Percentiles rank a stretch among this genome's conserved stretches.
phyloP scores from a whole-genome alignment of 2,329 filamentous ascomycete genomes.

The Aspergillus tubingensis region DNA sequence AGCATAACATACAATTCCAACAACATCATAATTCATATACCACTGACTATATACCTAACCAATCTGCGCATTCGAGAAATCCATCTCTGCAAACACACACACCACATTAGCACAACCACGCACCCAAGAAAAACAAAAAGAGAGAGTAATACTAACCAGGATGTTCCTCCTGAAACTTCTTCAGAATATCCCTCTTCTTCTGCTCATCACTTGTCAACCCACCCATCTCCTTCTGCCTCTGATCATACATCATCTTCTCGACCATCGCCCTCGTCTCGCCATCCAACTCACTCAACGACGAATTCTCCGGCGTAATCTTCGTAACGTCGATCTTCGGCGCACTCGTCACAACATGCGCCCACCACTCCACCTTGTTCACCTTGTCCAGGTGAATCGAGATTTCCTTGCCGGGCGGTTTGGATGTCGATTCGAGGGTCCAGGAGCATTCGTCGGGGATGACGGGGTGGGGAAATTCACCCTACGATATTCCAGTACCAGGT shows the following conservation, averaged over 20 bases:
- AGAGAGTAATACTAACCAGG: slow-evolving; percentile 45
- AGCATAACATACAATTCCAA: neutral
- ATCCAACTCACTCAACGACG: slow-evolving; percentile 87
- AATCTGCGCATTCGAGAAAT: slow-evolving; percentile 67
- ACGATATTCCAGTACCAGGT: neutral
- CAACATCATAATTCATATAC: slow-evolving; percentile 23
- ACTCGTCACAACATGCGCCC: slow-evolving; percentile 82
- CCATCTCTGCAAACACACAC: slow-evolving; percentile 56
- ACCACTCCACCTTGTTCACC: slow-evolving; percentile 97
- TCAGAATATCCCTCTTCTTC: slow-evolving; percentile 89
- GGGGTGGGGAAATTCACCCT: slow-evolving; percentile 83
- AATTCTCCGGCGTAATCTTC: slow-evolving; percentile 92
- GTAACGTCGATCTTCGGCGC: slow-evolving; percentile 92
- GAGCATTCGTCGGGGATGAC: slow-evolving; percentile 85
- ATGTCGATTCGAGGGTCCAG: slow-evolving; percentile 79
- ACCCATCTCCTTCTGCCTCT: slow-evolving; percentile 92
- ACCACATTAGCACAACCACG: neutral
- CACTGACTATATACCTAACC: slow-evolving; percentile 35
- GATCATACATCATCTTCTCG: slow-evolving; percentile 99
- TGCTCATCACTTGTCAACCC: slow-evolving; percentile 89
- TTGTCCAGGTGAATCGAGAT: slow-evolving; percentile 92
- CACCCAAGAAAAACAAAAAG: neutral
- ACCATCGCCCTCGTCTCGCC: slow-evolving; percentile 96
- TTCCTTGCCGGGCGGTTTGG: slow-evolving; percentile 62
- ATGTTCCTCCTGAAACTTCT: slow-evolving; percentile 85